Evolutionary conservation across 2,329 filamentous ascomycete species (phyloP).

Genomic region (Fusarium mundagurra): DNA sequence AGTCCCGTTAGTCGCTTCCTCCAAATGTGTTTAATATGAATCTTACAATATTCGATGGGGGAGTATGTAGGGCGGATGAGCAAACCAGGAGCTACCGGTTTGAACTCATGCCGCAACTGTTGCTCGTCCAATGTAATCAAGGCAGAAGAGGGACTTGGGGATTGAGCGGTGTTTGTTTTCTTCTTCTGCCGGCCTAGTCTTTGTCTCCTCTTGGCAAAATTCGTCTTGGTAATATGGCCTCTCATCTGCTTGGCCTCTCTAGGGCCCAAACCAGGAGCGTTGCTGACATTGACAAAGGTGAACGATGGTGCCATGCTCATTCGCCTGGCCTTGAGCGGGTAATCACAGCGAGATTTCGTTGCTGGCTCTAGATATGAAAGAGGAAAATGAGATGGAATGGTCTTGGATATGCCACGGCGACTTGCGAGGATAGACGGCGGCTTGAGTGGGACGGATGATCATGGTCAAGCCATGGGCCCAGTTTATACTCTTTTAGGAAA

Average conservation of each 20-base stretch:
- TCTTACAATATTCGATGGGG: background rate
- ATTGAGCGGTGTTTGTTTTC: accelerated
- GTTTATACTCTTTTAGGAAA: conserved; percentile 13
- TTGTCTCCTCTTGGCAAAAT: conserved; percentile 18
- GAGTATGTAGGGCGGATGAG: background rate
- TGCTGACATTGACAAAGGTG: conserved; percentile 13
- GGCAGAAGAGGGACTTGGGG: no score
- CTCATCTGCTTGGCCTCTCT: conserved; percentile 14
- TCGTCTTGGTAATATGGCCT: conserved; percentile 8
- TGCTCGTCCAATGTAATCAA: background rate
- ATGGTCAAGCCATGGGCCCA: background rate
- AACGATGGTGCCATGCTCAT: background rate
- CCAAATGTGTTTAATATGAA: accelerated
- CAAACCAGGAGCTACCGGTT: background rate
- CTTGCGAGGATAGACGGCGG: background rate
- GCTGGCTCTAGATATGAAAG: background rate
- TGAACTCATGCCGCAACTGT: no score
- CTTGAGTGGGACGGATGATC: background rate
- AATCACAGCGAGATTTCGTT: accelerated
- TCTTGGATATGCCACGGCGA: background rate
- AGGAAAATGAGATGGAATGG: background rate
- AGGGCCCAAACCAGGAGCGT: conserved; percentile 1
- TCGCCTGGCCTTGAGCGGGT: accelerated
- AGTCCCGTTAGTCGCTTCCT: background rate
- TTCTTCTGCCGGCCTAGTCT: background rate